Evolutionary conservation across 768 basidiomycete species (phyloP), one percentile per base, ranked within the genome.

Genomic region (Amanita exitialis): DNA sequence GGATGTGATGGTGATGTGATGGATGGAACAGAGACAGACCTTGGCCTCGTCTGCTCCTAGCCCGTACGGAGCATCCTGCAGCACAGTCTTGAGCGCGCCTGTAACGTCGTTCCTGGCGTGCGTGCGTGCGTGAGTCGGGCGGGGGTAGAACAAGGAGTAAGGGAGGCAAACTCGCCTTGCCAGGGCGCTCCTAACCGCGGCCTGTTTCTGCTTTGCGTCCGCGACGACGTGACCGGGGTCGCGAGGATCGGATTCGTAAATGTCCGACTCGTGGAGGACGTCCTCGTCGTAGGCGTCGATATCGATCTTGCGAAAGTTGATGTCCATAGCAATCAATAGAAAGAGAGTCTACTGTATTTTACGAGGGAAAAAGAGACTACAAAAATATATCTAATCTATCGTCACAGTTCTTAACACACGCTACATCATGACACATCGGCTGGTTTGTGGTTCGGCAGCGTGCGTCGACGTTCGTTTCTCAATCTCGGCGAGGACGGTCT

Each of bases 281-380:
- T 97, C 95, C 65, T 97, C 95, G 63, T 98, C 95, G 69, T 82
- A 90, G 36, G 72, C 76, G 70, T 98, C 95, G 61, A 97, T 86
- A 70, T 97, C 85, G 69, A 96, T 91, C 69, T 93, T 94, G 59
- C 94, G 77, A 68, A 92, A 96, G 47, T 82, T 79, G 54, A 63
- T 63, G 44, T 76, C 74, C 71, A 73, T 74, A 27, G 35, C 34
- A 47, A n/a, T n/a, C n/a, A 16, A 15, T 21, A 16, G 12, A 16
- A 30, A 10, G 13, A 46, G 2, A 15, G 10, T 34, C 27, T 23
- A n/a, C n/a, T n/a, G n/a, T n/a, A 46, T 30, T 41, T 18, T 41
- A 41, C 39, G 8, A 23, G n/a, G 10, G 9, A 38, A 36, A 28
- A 48, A 16, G 16, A 15, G 5, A 48, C 13, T 23, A 15, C 18